These are phyloP conservation scores for Colletotrichum sublineola DNA, from an alignment of 2,329 filamentous ascomycete species.

Conservation along the genomic window DNA sequence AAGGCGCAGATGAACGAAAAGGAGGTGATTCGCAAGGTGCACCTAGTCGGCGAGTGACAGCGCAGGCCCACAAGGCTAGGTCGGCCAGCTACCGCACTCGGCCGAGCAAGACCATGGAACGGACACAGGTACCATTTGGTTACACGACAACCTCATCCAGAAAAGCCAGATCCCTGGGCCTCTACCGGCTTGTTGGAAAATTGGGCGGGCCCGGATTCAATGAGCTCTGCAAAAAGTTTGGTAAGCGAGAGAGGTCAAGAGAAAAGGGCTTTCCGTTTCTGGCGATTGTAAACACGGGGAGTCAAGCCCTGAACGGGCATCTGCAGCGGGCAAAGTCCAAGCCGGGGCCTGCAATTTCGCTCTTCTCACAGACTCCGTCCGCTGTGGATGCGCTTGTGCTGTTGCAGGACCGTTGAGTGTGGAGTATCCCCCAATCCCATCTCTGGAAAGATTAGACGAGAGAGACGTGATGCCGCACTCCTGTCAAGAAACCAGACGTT, in stretches of 20 bases:
- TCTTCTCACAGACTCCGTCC: not conserved
- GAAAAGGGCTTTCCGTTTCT: not conserved
- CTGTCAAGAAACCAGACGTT: conserved; percentile 28
- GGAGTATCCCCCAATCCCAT: conserved; percentile 24
- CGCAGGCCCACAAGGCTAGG: conserved; percentile 36
- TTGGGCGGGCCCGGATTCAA: not conserved
- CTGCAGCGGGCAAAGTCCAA: conserved; percentile 26
- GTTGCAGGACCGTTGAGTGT: conserved; percentile 17
- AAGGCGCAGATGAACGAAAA: conserved; percentile 4
- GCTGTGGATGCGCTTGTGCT: conserved; percentile 8
- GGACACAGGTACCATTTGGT: not conserved
- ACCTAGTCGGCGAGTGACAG: conserved; percentile 6
- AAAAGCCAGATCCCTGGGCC: not conserved
- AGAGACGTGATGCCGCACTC: conserved; percentile 25
- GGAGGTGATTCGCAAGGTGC: conserved; percentile 29
- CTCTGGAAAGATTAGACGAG: conserved; percentile 35
- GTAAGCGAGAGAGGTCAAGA: not conserved
- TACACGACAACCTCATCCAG: not conserved
- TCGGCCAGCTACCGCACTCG: conserved; percentile 13
- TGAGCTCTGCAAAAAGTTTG: not conserved
- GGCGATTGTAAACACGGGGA: not conserved
- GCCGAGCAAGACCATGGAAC: not conserved
- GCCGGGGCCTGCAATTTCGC: conserved; percentile 33
- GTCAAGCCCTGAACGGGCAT: conserved; percentile 12
- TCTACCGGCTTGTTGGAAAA: not conserved